A percentile compares a stretch with the other conserved stretches of the same genome.
phyloP scores from a whole-genome alignment of 2,329 filamentous ascomycete species.

The Scedosporium aurantiacum region DNA sequence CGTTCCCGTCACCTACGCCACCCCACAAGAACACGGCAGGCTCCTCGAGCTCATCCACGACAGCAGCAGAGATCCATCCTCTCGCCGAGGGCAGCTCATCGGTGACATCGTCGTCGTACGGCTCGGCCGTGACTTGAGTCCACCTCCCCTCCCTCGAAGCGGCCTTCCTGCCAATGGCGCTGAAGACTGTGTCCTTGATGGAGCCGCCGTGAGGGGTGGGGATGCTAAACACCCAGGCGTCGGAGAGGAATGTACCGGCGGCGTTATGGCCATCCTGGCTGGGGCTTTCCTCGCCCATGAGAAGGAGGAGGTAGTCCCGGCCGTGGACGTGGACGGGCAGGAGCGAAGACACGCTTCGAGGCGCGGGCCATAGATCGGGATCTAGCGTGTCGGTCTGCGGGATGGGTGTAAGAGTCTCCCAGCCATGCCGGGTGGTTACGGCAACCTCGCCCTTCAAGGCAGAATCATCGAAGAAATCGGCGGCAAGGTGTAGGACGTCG shows the following conservation, averaged over 20 bases:
- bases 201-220: slow-evolving; percentile 36
- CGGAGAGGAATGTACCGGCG: slow-evolving; percentile 43
- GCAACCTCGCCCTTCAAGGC: slow-evolving; percentile 36
- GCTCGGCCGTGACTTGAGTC: slow-evolving; percentile 34
- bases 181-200: slow-evolving; percentile 43
- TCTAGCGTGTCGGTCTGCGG: slow-evolving; percentile 10
- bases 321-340: slow-evolving; percentile 48
- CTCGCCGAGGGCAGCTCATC: slow-evolving; percentile 38
- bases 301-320: slow-evolving; percentile 50
- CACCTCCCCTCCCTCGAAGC: slow-evolving; percentile 46
- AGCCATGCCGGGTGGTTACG: slow-evolving; percentile 38
- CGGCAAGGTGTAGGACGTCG: slow-evolving; percentile 50
- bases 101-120: slow-evolving; percentile 42
- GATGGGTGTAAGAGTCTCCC: slow-evolving; percentile 37
- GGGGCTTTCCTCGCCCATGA: slow-evolving; percentile 45
- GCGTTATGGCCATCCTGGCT: slow-evolving; percentile 36
- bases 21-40: slow-evolving; percentile 50
- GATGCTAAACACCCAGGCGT: slow-evolving; percentile 55
- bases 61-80: slow-evolving; percentile 46
- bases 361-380: slow-evolving; percentile 35
- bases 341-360: slow-evolving; percentile 40
- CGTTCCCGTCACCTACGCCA: slow-evolving; percentile 40
- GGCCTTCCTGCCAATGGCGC: slow-evolving; percentile 39
- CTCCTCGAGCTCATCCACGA: slow-evolving; percentile 48
- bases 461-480: slow-evolving; percentile 44